A percentile compares a stretch with the other conserved stretches of the same genome.
Evolutionary conservation across 192 early-diverging fungal genomes (phyloP).

Genomic region (Gigaspora rosea): DNA sequence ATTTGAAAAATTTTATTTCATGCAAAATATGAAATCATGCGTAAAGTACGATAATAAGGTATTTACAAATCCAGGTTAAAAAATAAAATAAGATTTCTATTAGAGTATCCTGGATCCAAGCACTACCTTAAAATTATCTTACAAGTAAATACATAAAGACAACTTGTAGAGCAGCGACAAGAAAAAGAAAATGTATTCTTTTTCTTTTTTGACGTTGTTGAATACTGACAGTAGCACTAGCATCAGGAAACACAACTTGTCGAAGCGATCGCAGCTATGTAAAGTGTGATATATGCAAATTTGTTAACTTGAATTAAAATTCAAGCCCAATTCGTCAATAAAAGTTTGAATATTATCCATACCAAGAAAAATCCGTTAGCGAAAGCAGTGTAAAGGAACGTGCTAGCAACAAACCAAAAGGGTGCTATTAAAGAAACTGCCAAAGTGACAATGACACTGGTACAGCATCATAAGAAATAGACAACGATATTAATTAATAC

Average conservation of each 20-base stretch:
- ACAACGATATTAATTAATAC: neutral
- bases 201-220: conserved; percentile 68
- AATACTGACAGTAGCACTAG: conserved; percentile 58
- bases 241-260: conserved; percentile 72
- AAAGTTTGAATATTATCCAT: conserved; percentile 35
- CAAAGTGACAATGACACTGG: conserved; percentile 48
- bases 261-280: conserved; percentile 71
- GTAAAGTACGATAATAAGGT: too few relatives aligned
- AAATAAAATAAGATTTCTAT: too few relatives aligned
- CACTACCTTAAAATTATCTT: neutral
- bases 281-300: conserved; percentile 4
- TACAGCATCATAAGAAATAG: conserved; percentile 23
- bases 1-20: too few relatives aligned
- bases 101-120: too few relatives aligned
- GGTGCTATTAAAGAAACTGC: conserved; percentile 44
- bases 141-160: conserved; percentile 82
- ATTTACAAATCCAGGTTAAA: too few relatives aligned
- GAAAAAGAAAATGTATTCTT: conserved; percentile 85
- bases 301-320: neutral
- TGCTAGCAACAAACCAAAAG: conserved; percentile 46
- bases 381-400: conserved; percentile 74
- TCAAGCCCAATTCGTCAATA: conserved; percentile 13
- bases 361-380: conserved; percentile 90
- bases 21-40: too few relatives aligned
- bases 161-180: conserved; percentile 80